Evolutionary conservation across 768 basidiomycete genomes (phyloP), one percentile per base, ranked within the genome.

Genomic region (Trametes cubensis): DNA sequence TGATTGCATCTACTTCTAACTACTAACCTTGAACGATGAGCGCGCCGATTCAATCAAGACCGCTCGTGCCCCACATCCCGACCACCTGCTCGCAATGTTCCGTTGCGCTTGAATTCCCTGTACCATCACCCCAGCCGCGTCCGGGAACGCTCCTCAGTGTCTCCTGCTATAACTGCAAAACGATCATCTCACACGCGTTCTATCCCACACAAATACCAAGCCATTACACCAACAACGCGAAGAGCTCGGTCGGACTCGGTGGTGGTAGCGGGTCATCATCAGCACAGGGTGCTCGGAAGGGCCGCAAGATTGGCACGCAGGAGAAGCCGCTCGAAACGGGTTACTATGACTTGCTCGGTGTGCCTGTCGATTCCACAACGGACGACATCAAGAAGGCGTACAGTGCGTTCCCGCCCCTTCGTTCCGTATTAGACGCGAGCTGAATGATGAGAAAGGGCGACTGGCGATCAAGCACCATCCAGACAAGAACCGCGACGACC

Each of bases 311-410:
- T 64, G 93, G 93, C 1, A 92, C 93, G 18, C 92, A 95, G 72
- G 92, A 93, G 63, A 81, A 85, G 57, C 94, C 94, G 6, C 77
- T 96, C 40, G 94, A 96, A 70, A 94, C 90, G 0, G 87, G 82
- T n/a, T 95, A 95, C 75, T 96, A 95, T 69, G 93, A 96, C 71
- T 80, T 91, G 21, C 79, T 95, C 6, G 91, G 90, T 7, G 82
- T 95, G 1, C 74, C 88, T 0, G 80, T 90, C 18, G 83, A 85
- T 64, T 93, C 93, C 7, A 86, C 87, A 17, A 81, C 83, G 4
- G 92, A 94, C 18, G 94, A 95, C 51, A 82, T 96, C 72, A 95
- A 95, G 81, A 94, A 90, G 72, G 90, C 94, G 2, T 95, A 96
- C 76, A 85, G 94, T 88, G 70, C 63, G 84, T 58, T 21, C 48